Evolutionary conservation across 805 yeast genomes (phyloP), one percentile per base, ranked within the genome.

Genomic region (Yarrowia yakushimensis): DNA sequence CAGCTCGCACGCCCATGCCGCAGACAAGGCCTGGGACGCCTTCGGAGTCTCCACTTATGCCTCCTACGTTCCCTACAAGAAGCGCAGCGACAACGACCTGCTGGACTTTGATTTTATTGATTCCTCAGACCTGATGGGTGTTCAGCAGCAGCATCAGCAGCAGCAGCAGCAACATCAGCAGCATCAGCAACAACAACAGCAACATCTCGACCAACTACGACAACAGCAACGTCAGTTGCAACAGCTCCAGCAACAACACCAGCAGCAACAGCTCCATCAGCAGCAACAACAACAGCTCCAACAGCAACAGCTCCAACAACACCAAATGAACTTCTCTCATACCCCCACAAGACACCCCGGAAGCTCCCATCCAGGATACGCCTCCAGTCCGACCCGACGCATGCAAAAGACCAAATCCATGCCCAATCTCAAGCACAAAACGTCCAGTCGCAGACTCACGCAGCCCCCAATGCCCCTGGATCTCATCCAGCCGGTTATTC

Each of bases 21-120:
- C 55, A 23, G 25, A 33, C 43, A 52, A 52, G 25, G 59, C 59
- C 17, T 52, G 59, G 59, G 59, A 52, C 33, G 59, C 59, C 25
- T 52, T 52, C 27, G 59, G 59, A 12, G 59, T 52, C 17, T 23
- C 59, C 31, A 25, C 59, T 2, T 52, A 52, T 43, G 43, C 3
- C 4, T 34, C 43, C 7, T 52, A 52, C 15, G 43, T 52, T 3
- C 59, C 59, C 7, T 52, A 52, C 33, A 52, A 52, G 18, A 52
- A 52, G 25, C 43, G 59, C 23, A 25, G 31, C 18, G 59, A 52
- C 42, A 52, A 52, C 15, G 59, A 52, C 7, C 43, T 52, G 43
- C 25, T 52, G 43, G 59, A 52, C 25, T 52, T 52, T 18, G 59
- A 52, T 20, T 52, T 52, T 18, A 52, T 52, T 9, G 55, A 48